phyloP scores from a whole-genome alignment of 495 filamentous ascomycete genomes.

The Tetracladium setigerum region DNA sequence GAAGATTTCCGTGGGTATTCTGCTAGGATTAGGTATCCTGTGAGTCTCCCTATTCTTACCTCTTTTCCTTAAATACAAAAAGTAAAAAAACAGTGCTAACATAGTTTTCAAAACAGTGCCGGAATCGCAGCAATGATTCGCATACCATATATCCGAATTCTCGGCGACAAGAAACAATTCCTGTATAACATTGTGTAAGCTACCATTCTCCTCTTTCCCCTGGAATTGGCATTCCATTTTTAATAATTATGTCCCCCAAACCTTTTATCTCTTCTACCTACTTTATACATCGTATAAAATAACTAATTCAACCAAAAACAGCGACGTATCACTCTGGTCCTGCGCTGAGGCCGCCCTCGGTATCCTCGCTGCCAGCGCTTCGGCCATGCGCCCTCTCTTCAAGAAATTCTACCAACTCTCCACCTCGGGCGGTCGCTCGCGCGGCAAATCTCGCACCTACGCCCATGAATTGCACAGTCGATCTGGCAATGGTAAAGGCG shows the following conservation, averaged over 20 bases:
- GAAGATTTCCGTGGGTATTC: slow-evolving; percentile 25
- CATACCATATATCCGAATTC: slow-evolving; percentile 26
- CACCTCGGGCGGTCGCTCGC: neutral
- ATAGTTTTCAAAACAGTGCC: slow-evolving; percentile 20
- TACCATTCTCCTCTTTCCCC: neutral
- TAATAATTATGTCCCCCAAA: too few species aligned
- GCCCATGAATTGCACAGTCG: neutral
- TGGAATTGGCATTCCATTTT: too few species aligned
- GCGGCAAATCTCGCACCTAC: neutral
- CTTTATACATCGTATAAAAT: too few species aligned
- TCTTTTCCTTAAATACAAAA: neutral
- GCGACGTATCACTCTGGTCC: slow-evolving; percentile 26
- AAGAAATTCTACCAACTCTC: slow-evolving; percentile 7
- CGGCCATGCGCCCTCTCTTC: slow-evolving; percentile 25
- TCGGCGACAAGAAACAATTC: slow-evolving; percentile 22
- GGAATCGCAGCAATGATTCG: slow-evolving; percentile 33
- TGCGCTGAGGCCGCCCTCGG: slow-evolving; percentile 28
- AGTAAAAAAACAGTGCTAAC: slow-evolving; percentile 1
- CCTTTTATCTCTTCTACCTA: neutral
- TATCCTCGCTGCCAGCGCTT: slow-evolving; percentile 22
- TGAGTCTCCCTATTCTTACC: slow-evolving; percentile 11
- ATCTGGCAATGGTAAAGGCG: neutral
- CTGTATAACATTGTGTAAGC: slow-evolving; percentile 16
- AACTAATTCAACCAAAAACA: slow-evolving; percentile 1
- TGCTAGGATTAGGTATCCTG: slow-evolving; percentile 33